Base-by-base conservation (phyloP, 2,329 filamentous ascomycete genomes). In the Cordyceps cateniannulata region DNA sequence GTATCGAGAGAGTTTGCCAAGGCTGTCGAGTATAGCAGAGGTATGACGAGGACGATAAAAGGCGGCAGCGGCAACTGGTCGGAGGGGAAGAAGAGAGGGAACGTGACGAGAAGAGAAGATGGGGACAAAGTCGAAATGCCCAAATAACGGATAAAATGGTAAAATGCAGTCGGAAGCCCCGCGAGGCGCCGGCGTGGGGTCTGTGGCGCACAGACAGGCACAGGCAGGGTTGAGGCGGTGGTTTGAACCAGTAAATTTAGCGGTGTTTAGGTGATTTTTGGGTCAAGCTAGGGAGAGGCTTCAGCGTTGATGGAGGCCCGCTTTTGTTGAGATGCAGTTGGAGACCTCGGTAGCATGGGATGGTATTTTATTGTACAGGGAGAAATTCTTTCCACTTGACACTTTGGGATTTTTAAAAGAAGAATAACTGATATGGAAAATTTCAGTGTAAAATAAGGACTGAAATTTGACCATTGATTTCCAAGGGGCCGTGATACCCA, bases 151-250 rank as follows among this genome's bases (percentile, higher is more conserved):
- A 9, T n/a, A 47, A n/a, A 50, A 32, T 12, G 10, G 24, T 35
- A 54, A 54, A 54, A 32, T 54, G 58, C 42, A 27, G 58, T 48
- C 50, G 58, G 50, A 42, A 32, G 58, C 58, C 58, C 58, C 58
- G 58, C 58, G 50, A 49, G 58, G 58, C 50, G 58, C 14, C 58
- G 42, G 49, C 50, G 58, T 60, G 58, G 58, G 58, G 58, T 60
- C 42, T 29, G 5, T 25, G 51, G 48, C 32, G 48, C 48, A n/a
- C n/a, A n/a, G n/a, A 45, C 55, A 35, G 32, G 55, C 52, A 47
- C 54, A 32, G 27, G 12, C 22, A 56, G 24, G 50, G 5, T 35
- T 52, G 8, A 29, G 24, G 49, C 18, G 45, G 22, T 20, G n/a
- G 18, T 35, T 29, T 20, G 49, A 9, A 35, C 8, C 32, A 14